Conservation (phyloP, 1,139 yeast genomes). For the Eremothecium sinecaudum region DNA sequence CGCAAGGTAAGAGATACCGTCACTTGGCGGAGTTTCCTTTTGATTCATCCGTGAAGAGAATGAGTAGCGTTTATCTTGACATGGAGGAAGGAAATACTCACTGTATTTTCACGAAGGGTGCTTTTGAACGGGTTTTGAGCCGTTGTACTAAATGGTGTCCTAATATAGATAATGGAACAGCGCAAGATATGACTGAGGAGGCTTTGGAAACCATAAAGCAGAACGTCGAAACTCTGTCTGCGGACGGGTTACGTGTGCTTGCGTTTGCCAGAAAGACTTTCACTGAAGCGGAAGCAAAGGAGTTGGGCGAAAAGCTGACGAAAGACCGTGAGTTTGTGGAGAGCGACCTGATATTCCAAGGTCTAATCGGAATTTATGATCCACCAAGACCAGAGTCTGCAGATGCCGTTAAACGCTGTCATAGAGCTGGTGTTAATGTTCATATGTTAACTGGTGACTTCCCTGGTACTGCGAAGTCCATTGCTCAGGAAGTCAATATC, state of each 20-base stretch:
- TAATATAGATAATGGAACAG: constrained; percentile 38
- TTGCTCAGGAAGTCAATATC: constrained; percentile 88
- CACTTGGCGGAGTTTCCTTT: constrained; percentile 72
- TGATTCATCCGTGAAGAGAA: constrained; percentile 75
- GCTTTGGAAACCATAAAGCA: constrained; percentile 39
- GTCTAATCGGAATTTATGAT: constrained; percentile 90
- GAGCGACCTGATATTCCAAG: constrained; percentile 66
- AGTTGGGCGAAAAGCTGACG: constrained; percentile 10
- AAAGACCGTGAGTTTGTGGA: constrained; percentile 43
- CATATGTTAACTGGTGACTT: constrained; percentile 99
- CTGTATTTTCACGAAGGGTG: constrained; percentile 76
- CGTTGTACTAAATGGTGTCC: constrained; percentile 56
- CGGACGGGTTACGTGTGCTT: constrained; percentile 80
- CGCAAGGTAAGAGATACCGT: constrained; percentile 9
- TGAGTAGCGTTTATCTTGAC: constrained; percentile 56
- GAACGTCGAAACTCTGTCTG: constrained; percentile 59
- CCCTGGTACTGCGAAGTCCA: constrained; percentile 82
- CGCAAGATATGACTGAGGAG: constrained; percentile 44
- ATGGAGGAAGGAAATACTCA: constrained; percentile 50
- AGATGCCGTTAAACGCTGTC: constrained; percentile 59
- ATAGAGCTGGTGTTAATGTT: constrained; percentile 91
- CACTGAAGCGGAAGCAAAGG: constrained; percentile 36
- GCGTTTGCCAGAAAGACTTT: constrained; percentile 54
- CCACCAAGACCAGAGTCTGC: constrained; percentile 89
- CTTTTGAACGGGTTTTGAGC: constrained; percentile 62